Conservation (phyloP, 805 yeast species). For the Schwanniomyces sp. region DNA sequence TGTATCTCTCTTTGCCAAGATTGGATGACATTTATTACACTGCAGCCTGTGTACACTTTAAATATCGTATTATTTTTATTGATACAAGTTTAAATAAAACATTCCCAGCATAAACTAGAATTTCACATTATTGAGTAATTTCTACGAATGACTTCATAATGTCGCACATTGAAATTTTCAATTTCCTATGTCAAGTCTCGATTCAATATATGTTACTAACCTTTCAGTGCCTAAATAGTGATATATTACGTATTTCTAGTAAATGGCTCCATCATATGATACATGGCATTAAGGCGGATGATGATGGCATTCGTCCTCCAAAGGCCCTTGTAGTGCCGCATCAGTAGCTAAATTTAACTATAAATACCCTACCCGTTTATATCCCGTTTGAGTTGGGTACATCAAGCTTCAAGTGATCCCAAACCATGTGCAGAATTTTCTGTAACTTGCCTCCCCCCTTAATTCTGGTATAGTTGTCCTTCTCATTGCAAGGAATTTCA, state of each 20-base stretch:
- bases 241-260: too few relatives aligned
- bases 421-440: not conserved
- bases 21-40: not conserved
- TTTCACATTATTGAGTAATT: not conserved
- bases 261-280: too few relatives aligned
- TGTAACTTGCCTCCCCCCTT: not conserved
- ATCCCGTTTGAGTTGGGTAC: not conserved
- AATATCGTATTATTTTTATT: not conserved
- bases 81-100: not conserved
- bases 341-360: too few relatives aligned
- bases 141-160: too few relatives aligned
- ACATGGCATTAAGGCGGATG: too few relatives aligned
- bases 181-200: not conserved
- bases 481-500: not conserved
- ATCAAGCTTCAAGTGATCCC: not conserved
- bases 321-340: too few relatives aligned
- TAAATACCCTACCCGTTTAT: not conserved
- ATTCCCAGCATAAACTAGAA: not conserved
- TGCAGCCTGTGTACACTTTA: not conserved
- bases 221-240: not conserved
- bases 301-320: too few relatives aligned
- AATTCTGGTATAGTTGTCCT: not conserved
- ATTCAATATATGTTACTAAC: not conserved
- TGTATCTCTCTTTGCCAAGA: too few relatives aligned
- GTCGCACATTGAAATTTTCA: not conserved